Percentiles rank a stretch among this genome's conserved stretches.
Conservation (phyloP, 257 asterid genomes). For the Scutellaria minor region DNA sequence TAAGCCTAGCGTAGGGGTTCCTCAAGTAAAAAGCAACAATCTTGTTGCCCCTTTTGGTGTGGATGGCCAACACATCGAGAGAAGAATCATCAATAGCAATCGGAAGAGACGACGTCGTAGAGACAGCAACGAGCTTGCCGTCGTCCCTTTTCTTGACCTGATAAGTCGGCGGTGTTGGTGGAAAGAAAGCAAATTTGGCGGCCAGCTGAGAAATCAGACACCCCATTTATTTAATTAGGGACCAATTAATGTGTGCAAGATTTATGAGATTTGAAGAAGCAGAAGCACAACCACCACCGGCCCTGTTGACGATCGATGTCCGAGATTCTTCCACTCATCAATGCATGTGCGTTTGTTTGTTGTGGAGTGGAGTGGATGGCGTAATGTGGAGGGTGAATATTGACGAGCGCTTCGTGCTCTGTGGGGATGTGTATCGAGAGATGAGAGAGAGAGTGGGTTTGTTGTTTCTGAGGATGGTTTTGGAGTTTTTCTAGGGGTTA, state of each 20-base stretch:
- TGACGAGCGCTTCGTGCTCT: slow-evolving; percentile 38
- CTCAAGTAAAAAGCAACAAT: slow-evolving; percentile 86
- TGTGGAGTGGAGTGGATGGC: slow-evolving; percentile 22
- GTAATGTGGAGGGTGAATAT: slow-evolving; percentile 36
- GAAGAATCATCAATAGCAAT: slow-evolving; percentile 70
- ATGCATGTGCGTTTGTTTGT: slow-evolving; percentile 50
- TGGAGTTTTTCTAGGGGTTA: slow-evolving; percentile 39
- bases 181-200: slow-evolving; percentile 95
- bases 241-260: not conserved
- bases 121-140: slow-evolving; percentile 79
- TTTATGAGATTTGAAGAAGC: not conserved
- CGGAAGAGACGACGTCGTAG: slow-evolving; percentile 71
- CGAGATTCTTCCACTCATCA: slow-evolving; percentile 57
- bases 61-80: slow-evolving; percentile 69
- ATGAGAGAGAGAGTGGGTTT: not conserved
- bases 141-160: slow-evolving; percentile 76
- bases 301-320: slow-evolving; percentile 34
- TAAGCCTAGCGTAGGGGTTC: slow-evolving; percentile 89
- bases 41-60: slow-evolving; percentile 85
- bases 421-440: slow-evolving; percentile 32
- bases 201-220: slow-evolving; percentile 87
- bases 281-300: slow-evolving; percentile 30
- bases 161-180: slow-evolving; percentile 92
- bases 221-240: slow-evolving; percentile 58
- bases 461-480: slow-evolving; percentile 5